Evolutionary conservation across 805 yeast genomes (phyloP).

Genomic region (Diddensiella santjacobensis): DNA sequence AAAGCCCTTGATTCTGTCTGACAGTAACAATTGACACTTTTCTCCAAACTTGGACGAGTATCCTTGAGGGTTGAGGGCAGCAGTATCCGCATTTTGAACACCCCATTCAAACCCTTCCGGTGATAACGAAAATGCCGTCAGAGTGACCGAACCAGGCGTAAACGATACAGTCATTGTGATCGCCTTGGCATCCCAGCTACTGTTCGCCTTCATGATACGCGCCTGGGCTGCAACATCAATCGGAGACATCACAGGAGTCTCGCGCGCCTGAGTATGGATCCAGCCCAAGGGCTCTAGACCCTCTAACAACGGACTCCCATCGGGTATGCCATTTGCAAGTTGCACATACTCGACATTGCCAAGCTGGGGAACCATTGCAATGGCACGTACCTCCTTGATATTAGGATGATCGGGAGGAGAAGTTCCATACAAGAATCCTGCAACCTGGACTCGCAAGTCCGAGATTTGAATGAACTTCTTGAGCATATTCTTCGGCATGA

Average conservation of each 20-base stretch:
- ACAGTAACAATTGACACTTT: constrained; percentile 64
- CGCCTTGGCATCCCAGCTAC: constrained; percentile 42
- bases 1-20: constrained; percentile 74
- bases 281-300: constrained; percentile 82
- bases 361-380: constrained; percentile 83
- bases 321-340: constrained; percentile 48
- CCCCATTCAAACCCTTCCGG: constrained; percentile 82
- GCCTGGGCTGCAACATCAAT: constrained; percentile 65
- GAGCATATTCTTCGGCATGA: constrained; percentile 78
- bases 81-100: constrained; percentile 48
- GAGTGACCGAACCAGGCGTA: constrained; percentile 79
- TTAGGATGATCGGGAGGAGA: constrained; percentile 67
- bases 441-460: constrained; percentile 78
- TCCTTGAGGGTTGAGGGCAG: constrained; percentile 60
- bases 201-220: constrained; percentile 34
- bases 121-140: constrained; percentile 60
- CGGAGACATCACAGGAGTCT: constrained; percentile 58
- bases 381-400: constrained; percentile 71
- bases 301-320: constrained; percentile 39
- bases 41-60: constrained; percentile 57
- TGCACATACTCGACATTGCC: constrained; percentile 68
- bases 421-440: constrained; percentile 75
- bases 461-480: constrained; percentile 74
- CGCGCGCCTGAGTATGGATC: constrained; percentile 86
- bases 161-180: constrained; percentile 64